Evolutionary conservation across 345 rosid genomes (phyloP), one percentile per base, ranked within the genome.

Genomic region (Hypericum androsaemum): DNA sequence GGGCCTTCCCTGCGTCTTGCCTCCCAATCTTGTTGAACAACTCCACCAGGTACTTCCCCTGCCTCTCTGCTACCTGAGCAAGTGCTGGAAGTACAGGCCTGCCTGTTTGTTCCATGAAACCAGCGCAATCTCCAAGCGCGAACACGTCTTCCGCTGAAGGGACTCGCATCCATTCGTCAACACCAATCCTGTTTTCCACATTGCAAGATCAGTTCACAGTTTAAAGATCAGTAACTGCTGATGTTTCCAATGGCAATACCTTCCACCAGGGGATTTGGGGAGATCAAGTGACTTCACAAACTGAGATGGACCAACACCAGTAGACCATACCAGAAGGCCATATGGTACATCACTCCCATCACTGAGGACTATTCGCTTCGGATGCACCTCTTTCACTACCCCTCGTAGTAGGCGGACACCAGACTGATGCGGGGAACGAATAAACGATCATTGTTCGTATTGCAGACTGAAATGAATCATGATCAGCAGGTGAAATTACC

Each of bases 11-110:
- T 12, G 77, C 83, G 41, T 64, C 56, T 51, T 65, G 65, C 62
- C 69, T 75, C 15, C 76, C 88, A 1, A 78, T 79, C 46, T 54
- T 72, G 77, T 68, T 71, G 12, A 81, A 71, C 57, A 77, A 9
- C 62, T 62, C 71, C 58, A 67, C 65, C 65, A 81, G 60, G 54
- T 71, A 84, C 17, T 81, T 81, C 15, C 88, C 94, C 65, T 84
- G 74, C 71, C 88, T 79, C 62, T 84, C 94, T 5, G 84, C 84
- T 10, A 81, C 92, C 78, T 81, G 86, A 54, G 94, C 94, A 41
- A 84, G 64, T 59, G 82, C 88, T 6, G 86, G 94, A 38, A 84
- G 88, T 51, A 84, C 84, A 0, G 77, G 76, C 69, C 65, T 73
- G 43, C 88, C 84, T 16, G 88, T 81, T 10, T 77, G 66, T 67